Base-by-base conservation (phyloP, 805 yeast species). In the Brettanomyces anomalus region DNA sequence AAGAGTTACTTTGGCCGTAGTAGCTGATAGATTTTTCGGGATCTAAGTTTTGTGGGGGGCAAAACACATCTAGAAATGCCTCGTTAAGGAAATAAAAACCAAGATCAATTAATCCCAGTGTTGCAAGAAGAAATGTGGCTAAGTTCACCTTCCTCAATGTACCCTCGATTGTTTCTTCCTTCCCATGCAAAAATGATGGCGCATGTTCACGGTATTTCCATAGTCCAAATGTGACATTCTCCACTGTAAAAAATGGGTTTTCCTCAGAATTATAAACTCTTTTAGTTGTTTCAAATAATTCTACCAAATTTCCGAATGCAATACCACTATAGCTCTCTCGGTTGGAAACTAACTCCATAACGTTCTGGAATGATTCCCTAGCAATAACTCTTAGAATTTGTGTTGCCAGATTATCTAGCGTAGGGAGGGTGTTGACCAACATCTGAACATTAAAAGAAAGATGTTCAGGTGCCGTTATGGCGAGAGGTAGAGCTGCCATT, bases 21-120 rank as follows among this genome's bases (percentile, higher is more conserved):
- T 59, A 54, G 5, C 63, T 53, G 8, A 64, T 46, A 11, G 67
- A 58, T 28, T 54, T 53, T 4, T 66, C 60, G 1, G 79, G 77
- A 48, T 74, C 76, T 42, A 76, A 56, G 46, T 65, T 70, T 62
- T 78, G 77, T 15, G 76, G 72, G 0, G 96, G 94, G 53, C 96
- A 88, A 57, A 93, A 89, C 1, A 88, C 85, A 46, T 83, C 89
- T 43, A 90, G 64, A 52, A 93, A 90, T 41, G 83, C 77, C 54
- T 85, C 87, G 61, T 93, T 85, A 49, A 93, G 70, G 55, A 82
- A 79, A 63, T 80, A 84, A 59, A 93, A 87, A 1, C 97, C 97
- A 37, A 85, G 81, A 47, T 86, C 93, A 41, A 84, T 74, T 15
- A 85, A 71, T 39, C 96, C 95, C 45, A 89, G 70, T 1, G 93